These are phyloP conservation scores for Adansonia gregorii DNA, from an alignment of 441 rosid genomes.

Conservation along the genomic window DNA sequence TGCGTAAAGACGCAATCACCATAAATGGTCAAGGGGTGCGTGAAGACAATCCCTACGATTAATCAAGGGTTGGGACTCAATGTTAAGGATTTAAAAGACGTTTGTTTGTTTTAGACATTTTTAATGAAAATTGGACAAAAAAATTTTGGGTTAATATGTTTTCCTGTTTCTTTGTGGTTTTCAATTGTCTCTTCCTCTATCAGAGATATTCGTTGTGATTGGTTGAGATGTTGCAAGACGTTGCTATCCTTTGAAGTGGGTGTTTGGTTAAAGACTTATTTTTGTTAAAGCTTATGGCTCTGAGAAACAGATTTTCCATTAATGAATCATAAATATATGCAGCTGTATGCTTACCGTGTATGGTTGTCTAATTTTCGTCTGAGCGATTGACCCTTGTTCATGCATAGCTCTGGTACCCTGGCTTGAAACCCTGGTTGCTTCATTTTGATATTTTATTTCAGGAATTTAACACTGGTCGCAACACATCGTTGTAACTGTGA, in stretches of 20 bases:
- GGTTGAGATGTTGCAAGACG: slow-evolving; percentile 35
- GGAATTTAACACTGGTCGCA: too few relatives aligned
- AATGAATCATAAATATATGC: slow-evolving; percentile 26
- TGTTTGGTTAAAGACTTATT: slow-evolving; percentile 14
- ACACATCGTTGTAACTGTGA: too few relatives aligned
- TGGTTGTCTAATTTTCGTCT: background rate
- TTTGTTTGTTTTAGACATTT: slow-evolving; percentile 40
- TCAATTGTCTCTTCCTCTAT: slow-evolving; percentile 28
- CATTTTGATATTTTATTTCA: too few relatives aligned
- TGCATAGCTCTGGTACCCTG: background rate
- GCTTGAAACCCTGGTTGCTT: background rate
- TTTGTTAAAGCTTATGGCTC: background rate
- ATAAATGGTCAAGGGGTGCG: too few relatives aligned
- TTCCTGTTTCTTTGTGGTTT: slow-evolving; percentile 35
- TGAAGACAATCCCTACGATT: background rate
- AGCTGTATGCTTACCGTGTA: background rate
- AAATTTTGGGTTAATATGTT: slow-evolving; percentile 34
- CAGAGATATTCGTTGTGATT: slow-evolving; percentile 34
- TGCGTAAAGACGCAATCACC: slow-evolving; percentile 53
- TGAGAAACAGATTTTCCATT: background rate
- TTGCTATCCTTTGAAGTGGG: slow-evolving; percentile 21
- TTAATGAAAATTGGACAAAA: slow-evolving; percentile 25
- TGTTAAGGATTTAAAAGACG: slow-evolving; percentile 28
- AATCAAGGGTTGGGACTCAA: slow-evolving; percentile 21
- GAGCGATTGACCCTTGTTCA: background rate